Base-by-base conservation (phyloP, 768 basidiomycete genomes). In the Tricholoma saponaceum region DNA sequence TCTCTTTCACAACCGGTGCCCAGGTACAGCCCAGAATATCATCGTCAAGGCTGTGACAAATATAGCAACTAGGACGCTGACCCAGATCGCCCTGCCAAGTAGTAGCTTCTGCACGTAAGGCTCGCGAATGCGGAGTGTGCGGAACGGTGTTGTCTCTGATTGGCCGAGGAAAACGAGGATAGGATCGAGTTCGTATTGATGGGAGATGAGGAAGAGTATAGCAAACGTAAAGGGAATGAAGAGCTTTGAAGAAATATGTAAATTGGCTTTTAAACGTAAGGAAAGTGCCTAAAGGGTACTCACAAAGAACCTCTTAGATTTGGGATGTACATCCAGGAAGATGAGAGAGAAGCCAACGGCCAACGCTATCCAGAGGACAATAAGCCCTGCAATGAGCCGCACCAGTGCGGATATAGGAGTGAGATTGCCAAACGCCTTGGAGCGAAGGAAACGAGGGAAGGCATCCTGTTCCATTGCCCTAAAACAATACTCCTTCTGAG, bases 351-450 rank as follows among this genome's bases (percentile, higher is more conserved):
- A 97, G 0, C 83, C 95, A 32, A 83, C 83, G 3, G 94, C 87
- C 14, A 98, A 83, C n/a, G 87, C 95, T n/a, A 93, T 87, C 96
- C 97, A 98, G 12, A 98, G 83, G 43, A 85, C 79, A 60, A 98
- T 75, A 35, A 99, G 75, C 0, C 97, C 97, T 2, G 84, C 74
- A 56, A 95, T 83, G 57, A 99, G 84, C 57, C 96, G 81, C 16
- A 95, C 87, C 53, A 97, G 82, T 0, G 92, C 86, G 20, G 90
- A 90, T 62, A 97, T 80, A 16, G 95, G 94, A 2, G 97, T 98
- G 54, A 99, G 76, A 71, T 98, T 99, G 26, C 94, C 93, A 67
- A 98, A 98, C n/a, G 95, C 95, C 75, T 98, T 99, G 2, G 92
- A 87, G 58, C 97, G 83, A 50, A 99, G 78, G 81, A 99, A 98